Evolutionary conservation across 495 filamentous ascomycete genomes (phyloP), one percentile per base, ranked within the genome.

Genomic region (Aspergillus affinis): DNA sequence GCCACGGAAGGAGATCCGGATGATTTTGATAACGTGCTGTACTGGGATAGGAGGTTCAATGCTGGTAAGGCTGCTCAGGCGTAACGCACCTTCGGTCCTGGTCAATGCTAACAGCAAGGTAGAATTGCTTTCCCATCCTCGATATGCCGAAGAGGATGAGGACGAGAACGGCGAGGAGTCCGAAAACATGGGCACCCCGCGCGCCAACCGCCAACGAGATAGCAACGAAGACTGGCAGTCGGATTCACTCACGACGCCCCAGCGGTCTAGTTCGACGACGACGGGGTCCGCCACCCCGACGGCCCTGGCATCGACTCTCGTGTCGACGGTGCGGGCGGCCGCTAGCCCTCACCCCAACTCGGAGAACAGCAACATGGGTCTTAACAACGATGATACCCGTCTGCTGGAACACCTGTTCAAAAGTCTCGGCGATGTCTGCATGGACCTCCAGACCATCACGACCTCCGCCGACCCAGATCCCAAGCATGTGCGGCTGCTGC

Each of bases 361-460:
- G 8, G 47, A 27, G 10, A 59, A 63, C 18, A 48, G 60, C 52
- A 69, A 63, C 58, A 84, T 71, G 69, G 82, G 74, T 63, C 70
- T 90, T 44, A 81, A 83, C 50, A 81, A 84, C 45, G 86, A 90
- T 49, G 90, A 93, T 63, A 86, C 87, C 62, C 83, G 87, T 57
- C 81, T 93, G 15, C 81, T 93, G n/a, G 89, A 92, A 65, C 77
- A 84, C 51, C 74, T 96, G 6, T 86, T 93, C 10, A 81, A 83
- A n/a, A 90, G 86, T 57, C 76, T 96, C 18, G 85, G 88, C 7
- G 82, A 84, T 66, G 89, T 83, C 69, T 93, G 73, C 69, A 69
- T 84, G 51, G 84, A 85, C 23, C 70, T 96, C 55, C 85, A 90
- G 56, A 84, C 86, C 58, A 81, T 77, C 47, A 80, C 75, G 2